Base-by-base conservation (phyloP, 768 basidiomycete species). In the Tulasnella sp. region DNA sequence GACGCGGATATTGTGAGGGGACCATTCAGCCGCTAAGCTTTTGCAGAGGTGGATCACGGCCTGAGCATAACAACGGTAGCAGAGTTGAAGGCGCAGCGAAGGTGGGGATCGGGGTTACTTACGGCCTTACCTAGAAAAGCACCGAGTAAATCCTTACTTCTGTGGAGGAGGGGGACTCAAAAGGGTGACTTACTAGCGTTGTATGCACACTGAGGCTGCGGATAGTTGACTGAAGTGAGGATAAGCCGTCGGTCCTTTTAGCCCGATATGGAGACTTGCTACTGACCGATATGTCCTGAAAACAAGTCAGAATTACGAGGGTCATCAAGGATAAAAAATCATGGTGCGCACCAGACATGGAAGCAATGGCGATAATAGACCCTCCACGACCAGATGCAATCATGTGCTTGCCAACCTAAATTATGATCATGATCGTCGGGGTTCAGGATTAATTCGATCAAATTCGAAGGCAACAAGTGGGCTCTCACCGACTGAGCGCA, bases 1-100 rank as follows among this genome's bases (percentile, higher is more conserved):
- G 22, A 54, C 53, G 22, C 53, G 48, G 19, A 53, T 33, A n/a
- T 41, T 42, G 27, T 54, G 31, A 12, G 53, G 53, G 2, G 53
- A 48, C 53, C 53, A 54, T 43, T 54, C 53, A 16, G 53, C 50
- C 19, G 53, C 53, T 39, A 54, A 34, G 34, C 35, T 40, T 34
- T 54, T 54, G 52, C 49, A 53, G 7, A 54, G 37, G 13, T 54
- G 53, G 34, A 54, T 54, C 27, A 54, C 53, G 5, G 53, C 53
- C 37, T 47, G 45, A n/a, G 42, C 19, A 44, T 15, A 22, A 22
- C 8, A 44, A 9, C 16, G 24, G 19, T 13, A 19, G 16, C 8
- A n/a, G 32, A 19, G 24, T 20, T 16, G 28, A 27, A 16, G 53
- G 42, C 40, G 48, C 39, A 15, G 53, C n/a, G n/a, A n/a, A n/a